Percentiles rank a stretch among this genome's conserved stretches.
Conservation (phyloP, 129 eudicot genomes). For the Heracleum sosnowskyi region DNA sequence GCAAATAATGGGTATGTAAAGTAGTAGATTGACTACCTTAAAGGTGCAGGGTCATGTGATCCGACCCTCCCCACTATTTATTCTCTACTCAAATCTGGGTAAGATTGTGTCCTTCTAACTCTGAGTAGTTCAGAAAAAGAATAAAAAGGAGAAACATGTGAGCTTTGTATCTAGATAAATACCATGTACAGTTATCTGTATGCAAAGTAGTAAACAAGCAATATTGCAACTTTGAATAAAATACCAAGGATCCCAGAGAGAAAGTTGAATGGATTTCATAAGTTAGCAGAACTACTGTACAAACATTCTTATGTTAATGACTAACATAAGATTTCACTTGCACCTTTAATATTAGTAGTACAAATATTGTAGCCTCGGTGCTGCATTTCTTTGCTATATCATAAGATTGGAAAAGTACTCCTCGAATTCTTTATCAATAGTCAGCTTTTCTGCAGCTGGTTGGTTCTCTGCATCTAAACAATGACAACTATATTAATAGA, state of each 20-base stretch:
- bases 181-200: background rate
- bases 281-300: background rate
- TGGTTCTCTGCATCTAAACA: slow-evolving; percentile 43
- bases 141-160: no score
- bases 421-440: slow-evolving; percentile 90
- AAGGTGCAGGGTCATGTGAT: no score
- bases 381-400: slow-evolving; percentile 24
- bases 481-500: slow-evolving; percentile 1
- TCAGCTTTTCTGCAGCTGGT: slow-evolving; percentile 36
- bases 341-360: background rate
- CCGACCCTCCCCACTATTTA: no score
- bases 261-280: background rate
- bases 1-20: no score
- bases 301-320: background rate
- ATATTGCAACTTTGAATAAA: background rate
- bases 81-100: no score
- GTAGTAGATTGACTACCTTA: no score
- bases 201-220: background rate
- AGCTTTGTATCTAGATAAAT: background rate
- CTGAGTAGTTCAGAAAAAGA: background rate
- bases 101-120: no score
- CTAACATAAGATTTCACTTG: background rate
- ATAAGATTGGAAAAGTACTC: slow-evolving; percentile 83
- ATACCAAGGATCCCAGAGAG: no score
- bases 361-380: background rate